These are phyloP conservation scores for Solanum paucissectum DNA, from an alignment of 257 asterid genomes.

Conservation along the genomic window DNA sequence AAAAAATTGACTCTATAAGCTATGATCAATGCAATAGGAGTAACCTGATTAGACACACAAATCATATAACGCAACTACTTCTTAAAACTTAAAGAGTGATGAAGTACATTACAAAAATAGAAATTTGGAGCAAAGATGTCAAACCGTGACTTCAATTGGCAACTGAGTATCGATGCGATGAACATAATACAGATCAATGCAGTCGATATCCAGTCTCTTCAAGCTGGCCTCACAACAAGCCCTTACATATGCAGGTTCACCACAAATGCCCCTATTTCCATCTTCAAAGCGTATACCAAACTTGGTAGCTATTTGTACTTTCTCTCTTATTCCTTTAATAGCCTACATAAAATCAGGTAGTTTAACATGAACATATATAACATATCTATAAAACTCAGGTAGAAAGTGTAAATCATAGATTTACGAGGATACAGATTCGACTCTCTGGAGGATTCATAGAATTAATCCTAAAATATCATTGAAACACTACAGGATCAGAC, in stretches of 20 bases:
- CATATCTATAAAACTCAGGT: background rate
- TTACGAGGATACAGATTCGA: background rate
- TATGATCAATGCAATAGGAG: background rate
- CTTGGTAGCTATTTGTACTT: slow-evolving; percentile 22
- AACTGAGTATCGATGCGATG: slow-evolving; percentile 25
- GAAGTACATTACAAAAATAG: background rate
- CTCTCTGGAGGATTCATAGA: background rate
- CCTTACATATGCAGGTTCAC: slow-evolving; percentile 29
- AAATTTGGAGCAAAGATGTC: background rate
- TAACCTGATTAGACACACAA: background rate
- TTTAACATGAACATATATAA: background rate
- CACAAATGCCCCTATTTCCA: slow-evolving; percentile 12
- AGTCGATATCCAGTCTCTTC: slow-evolving; percentile 16
- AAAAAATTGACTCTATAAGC: background rate
- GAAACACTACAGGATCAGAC: too few species aligned
- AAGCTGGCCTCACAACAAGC: slow-evolving; percentile 30
- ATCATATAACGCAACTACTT: background rate
- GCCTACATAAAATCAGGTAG: slow-evolving; percentile 9
- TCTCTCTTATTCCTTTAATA: slow-evolving; percentile 23
- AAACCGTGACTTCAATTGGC: slow-evolving; percentile 41
- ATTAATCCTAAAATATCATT: too few species aligned
- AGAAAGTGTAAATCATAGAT: background rate
- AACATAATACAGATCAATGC: slow-evolving; percentile 24
- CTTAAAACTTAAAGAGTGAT: background rate
- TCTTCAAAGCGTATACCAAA: background rate